Percentiles rank a stretch among this genome's conserved stretches.
Conservation (phyloP, 2,329 filamentous ascomycete genomes). For the Monosporascus sp. region DNA sequence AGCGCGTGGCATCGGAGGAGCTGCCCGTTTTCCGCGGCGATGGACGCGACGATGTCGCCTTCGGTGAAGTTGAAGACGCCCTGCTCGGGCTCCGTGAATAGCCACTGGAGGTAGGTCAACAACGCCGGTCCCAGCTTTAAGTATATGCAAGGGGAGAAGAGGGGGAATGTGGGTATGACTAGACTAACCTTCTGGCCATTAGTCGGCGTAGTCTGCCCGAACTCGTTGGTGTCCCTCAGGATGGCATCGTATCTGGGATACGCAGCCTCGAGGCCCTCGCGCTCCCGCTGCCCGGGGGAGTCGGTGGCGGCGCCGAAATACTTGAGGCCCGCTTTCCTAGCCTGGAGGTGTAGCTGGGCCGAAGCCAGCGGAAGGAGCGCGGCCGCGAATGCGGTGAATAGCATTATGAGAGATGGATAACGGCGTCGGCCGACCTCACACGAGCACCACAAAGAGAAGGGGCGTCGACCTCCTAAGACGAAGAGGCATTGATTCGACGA, state of each 20-base stretch:
- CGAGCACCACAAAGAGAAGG: too few species aligned
- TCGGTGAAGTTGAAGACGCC: constrained; percentile 56
- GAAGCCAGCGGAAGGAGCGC: constrained; percentile 22
- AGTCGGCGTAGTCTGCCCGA: constrained; percentile 56
- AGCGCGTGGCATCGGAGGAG: constrained; percentile 47
- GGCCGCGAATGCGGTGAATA: constrained; percentile 19
- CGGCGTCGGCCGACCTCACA: too few species aligned
- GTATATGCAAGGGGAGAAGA: neutral
- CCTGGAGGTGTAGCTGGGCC: constrained; percentile 40
- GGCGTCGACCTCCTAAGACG: too few species aligned
- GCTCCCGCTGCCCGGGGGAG: constrained; percentile 31
- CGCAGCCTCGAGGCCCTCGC: constrained; percentile 39
- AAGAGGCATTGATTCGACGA: too few species aligned
- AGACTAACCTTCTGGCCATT: constrained; percentile 46
- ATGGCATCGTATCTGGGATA: constrained; percentile 50
- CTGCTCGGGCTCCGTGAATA: constrained; percentile 52
- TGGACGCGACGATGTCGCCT: constrained; percentile 43
- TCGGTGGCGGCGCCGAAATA: constrained; percentile 63
- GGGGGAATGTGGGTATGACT: neutral
- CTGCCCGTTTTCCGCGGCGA: constrained; percentile 33
- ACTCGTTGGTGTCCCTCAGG: constrained; percentile 48
- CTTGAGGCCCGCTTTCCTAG: constrained; percentile 45
- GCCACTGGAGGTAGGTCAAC: constrained; percentile 35
- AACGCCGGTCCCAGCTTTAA: neutral
- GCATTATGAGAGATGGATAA: constrained; percentile 13